Base-by-base conservation (phyloP, 2,329 filamentous ascomycete genomes). In the Aspergillus spinulosporus region DNA sequence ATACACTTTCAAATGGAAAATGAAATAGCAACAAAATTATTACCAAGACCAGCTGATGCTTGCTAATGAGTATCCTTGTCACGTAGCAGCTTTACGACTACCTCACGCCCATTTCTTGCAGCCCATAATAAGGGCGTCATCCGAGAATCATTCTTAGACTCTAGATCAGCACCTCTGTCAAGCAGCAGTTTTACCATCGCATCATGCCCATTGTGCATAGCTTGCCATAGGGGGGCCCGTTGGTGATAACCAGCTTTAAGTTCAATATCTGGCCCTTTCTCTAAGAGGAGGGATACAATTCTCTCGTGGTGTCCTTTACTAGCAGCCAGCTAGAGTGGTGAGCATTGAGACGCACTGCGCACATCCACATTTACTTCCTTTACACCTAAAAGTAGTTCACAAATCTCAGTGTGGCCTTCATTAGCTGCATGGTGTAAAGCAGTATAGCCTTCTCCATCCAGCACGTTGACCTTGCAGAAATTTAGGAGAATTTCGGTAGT, bases 391-490 rank as follows among this genome's bases (percentile, higher is more conserved):
- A 58, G 51, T 7, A 43, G 14, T 11, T 8, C n/a, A n/a, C 34
- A 21, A 36, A 42, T 12, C 12, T 47, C 4, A 15, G 11, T 4
- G 11, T 56, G 44, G 0, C 57, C 57, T 34, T 7, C 43, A 2
- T 9, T 37, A 11, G 45, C 57, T 15, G 49, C 53, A 42, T 59
- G 36, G n/a, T 59, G 54, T 4, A 50, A 28, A 2, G 54, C 14
- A 5, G 50, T 59, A 12, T 26, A 31, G 1, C 44, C 57, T 9
- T 54, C 21, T 31, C 8, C 4, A 12, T 57, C 50, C 2, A 9
- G 5, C 12, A 7, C 2, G 15, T 45, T 57, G 5, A 54, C 4
- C 2, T 50, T n/a, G n/a, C 53, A 59, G 9, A 49, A 9, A 8
- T 11, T 11, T 9, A 59, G 15, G 6, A 59, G 29, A 4, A 4